Evolutionary conservation across 192 early-diverging fungal species (phyloP).

Genomic region (Diversispora eburnea): DNA sequence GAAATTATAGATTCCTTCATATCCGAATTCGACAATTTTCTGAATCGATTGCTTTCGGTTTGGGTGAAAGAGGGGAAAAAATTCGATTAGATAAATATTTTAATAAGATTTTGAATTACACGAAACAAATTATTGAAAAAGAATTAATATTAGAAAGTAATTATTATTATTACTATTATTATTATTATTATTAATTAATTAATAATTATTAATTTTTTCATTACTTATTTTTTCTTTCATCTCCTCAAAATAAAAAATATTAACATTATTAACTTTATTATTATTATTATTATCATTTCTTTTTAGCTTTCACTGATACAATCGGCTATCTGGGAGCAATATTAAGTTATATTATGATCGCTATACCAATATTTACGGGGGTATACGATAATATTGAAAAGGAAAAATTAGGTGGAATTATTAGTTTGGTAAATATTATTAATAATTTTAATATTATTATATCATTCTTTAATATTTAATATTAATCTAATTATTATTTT

Average conservation of each 20-base stretch:
- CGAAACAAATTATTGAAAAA: slow-evolving; percentile 56
- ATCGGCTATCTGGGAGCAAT: slow-evolving; percentile 78
- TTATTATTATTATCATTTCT: not conserved
- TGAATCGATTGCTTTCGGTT: slow-evolving; percentile 77
- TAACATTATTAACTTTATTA: slow-evolving; percentile 11
- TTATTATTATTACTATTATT: not conserved
- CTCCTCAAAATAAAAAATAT: not conserved
- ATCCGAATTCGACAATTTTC: slow-evolving; percentile 68
- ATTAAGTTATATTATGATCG: slow-evolving; percentile 76
- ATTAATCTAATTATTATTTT: not conserved
- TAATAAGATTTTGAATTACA: slow-evolving; percentile 48
- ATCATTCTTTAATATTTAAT: not conserved
- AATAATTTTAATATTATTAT: not conserved
- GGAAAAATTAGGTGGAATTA: slow-evolving; percentile 69
- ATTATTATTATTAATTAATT: not conserved
- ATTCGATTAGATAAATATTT: slow-evolving; percentile 52
- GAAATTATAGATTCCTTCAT: slow-evolving; percentile 69
- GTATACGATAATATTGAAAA: slow-evolving; percentile 65
- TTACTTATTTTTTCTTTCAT: not conserved
- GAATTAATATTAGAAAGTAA: slow-evolving; percentile 49
- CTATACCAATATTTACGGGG: slow-evolving; percentile 79
- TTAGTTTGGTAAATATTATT: slow-evolving; percentile 54
- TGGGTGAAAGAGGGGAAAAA: slow-evolving; percentile 69
- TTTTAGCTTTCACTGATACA: slow-evolving; percentile 52
- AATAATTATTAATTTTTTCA: not conserved